Evolutionary conservation across 441 rosid genomes (phyloP).

Genomic region (Mallotus repandus): DNA sequence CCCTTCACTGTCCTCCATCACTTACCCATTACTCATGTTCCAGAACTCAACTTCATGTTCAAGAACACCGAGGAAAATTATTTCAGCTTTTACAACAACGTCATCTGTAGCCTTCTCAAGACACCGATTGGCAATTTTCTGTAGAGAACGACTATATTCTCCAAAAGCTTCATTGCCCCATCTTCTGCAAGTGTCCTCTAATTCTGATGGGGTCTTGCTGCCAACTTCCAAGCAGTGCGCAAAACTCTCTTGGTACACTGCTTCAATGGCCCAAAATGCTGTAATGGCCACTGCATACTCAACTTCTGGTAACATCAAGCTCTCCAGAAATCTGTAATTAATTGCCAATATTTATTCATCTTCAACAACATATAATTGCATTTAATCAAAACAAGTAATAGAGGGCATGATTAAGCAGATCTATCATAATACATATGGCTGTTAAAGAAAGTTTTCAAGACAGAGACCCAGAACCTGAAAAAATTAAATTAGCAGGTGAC

Average conservation of each 20-base stretch:
- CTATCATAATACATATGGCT: too few species aligned
- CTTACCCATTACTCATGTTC: too few species aligned
- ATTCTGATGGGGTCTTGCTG: constrained; percentile 40
- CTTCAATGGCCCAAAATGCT: constrained; percentile 68
- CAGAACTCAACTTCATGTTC: constrained; percentile 55
- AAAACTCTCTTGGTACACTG: constrained; percentile 67
- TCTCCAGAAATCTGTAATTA: constrained; percentile 50
- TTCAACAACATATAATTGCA: not conserved
- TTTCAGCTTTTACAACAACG: constrained; percentile 43
- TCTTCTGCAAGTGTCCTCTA: constrained; percentile 52
- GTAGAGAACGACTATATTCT: constrained; percentile 45
- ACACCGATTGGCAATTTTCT: constrained; percentile 42
- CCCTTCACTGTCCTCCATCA: too few species aligned
- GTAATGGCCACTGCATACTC: constrained; percentile 50
- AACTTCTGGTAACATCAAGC: constrained; percentile 48
- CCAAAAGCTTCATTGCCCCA: constrained; percentile 66
- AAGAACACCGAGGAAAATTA: constrained; percentile 40
- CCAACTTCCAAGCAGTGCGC: constrained; percentile 58
- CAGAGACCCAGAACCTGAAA: not conserved
- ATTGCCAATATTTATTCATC: not conserved
- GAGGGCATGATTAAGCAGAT: not conserved
- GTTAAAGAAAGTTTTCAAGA: too few species aligned
- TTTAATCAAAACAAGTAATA: not conserved
- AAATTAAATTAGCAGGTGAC: not conserved
- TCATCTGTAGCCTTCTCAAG: constrained; percentile 45